Conservation (phyloP, 1,284 basidiomycete genomes). For the Pulveroboletus sp. region DNA sequence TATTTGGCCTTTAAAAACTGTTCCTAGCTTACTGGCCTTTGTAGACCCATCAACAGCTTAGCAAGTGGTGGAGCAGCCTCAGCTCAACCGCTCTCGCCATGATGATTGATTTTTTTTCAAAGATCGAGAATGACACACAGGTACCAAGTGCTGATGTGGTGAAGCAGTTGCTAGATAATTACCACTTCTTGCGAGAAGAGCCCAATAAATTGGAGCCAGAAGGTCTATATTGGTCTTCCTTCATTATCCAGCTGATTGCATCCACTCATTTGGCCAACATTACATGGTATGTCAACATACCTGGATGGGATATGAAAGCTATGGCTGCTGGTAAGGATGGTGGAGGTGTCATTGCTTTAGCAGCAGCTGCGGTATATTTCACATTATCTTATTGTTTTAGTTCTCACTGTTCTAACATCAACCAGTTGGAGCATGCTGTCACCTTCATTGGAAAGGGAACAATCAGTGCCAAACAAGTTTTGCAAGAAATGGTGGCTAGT, state of each 20-base stretch:
- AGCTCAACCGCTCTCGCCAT: too few relatives aligned
- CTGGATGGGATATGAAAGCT: background rate
- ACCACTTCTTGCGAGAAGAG: background rate
- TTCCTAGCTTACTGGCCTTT: too few relatives aligned
- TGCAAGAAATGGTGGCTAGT: background rate
- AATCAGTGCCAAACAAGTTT: background rate
- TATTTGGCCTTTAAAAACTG: too few relatives aligned
- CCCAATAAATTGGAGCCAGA: background rate
- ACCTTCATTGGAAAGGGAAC: background rate
- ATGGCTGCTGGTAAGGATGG: background rate
- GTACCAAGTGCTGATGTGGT: background rate
- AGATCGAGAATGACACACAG: too few relatives aligned
- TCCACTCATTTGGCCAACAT: background rate
- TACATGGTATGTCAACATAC: background rate
- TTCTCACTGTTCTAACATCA: background rate
- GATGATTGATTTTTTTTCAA: too few relatives aligned
- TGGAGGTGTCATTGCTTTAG: background rate
- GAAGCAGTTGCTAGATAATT: background rate
- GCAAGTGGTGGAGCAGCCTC: too few relatives aligned
- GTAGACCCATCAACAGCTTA: too few relatives aligned
- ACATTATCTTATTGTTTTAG: background rate
- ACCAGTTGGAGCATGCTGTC: background rate
- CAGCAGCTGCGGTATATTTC: background rate
- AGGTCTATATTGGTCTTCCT: background rate
- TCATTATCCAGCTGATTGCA: background rate